Conservation (phyloP, 768 basidiomycete species). For the Collybia sp. region DNA sequence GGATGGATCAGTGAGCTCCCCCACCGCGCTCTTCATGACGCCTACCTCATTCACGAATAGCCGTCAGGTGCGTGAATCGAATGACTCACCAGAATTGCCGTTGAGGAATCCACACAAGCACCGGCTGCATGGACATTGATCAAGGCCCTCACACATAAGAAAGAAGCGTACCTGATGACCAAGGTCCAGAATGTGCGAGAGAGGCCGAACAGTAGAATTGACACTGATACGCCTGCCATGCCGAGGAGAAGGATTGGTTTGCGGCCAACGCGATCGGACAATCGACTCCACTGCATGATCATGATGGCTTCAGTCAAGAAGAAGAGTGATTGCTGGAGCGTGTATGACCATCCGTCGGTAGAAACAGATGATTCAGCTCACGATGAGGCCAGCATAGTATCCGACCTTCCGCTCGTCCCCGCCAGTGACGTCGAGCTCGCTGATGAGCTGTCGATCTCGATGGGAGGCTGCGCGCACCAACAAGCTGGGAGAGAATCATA, state of each 20-base stretch:
- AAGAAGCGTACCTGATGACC: conserved; percentile 13
- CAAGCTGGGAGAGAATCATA: conserved; percentile 7
- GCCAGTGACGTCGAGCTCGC: conserved; percentile 40
- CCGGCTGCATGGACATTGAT: conserved; percentile 11
- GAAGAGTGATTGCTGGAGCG: conserved; percentile 18
- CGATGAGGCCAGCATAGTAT: conserved; percentile 51
- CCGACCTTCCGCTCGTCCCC: conserved; percentile 49
- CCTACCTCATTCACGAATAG: conserved; percentile 13
- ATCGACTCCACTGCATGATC: conserved; percentile 21
- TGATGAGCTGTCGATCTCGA: conserved; percentile 30
- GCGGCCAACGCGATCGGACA: conserved; percentile 24
- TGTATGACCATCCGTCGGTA: neutral
- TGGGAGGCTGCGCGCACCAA: neutral
- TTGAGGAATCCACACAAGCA: conserved; percentile 56
- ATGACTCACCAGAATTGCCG: conserved; percentile 44
- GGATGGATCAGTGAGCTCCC: conserved; percentile 40
- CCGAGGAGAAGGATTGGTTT: conserved; percentile 21
- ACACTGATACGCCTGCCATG: conserved; percentile 11
- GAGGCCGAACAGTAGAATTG: conserved; percentile 4
- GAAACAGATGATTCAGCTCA: conserved; percentile 8
- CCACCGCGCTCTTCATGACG: conserved; percentile 50
- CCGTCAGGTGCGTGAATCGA: neutral
- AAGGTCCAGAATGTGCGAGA: conserved; percentile 8
- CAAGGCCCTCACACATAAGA: neutral
- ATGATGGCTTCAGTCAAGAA: conserved; percentile 17